Percentiles rank a stretch among this genome's conserved stretches.
These are phyloP conservation scores for Paratinospora sagittata DNA, from an alignment of 164 flowering plant species.

Conservation along the genomic window DNA sequence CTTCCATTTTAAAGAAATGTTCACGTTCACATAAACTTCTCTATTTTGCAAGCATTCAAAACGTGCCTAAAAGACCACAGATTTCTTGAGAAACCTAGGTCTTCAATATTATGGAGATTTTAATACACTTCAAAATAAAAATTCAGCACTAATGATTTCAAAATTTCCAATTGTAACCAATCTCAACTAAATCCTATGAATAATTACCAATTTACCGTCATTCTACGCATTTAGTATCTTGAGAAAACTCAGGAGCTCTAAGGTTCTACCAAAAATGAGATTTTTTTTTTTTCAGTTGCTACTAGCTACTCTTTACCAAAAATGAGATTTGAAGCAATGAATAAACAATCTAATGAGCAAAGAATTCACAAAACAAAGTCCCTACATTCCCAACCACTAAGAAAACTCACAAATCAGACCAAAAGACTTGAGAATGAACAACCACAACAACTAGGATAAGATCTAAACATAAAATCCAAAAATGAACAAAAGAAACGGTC, in stretches of 20 bases:
- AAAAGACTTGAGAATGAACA: background rate
- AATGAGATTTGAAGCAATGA: background rate
- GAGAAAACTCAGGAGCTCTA: background rate
- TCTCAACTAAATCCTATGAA: background rate
- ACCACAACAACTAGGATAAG: background rate
- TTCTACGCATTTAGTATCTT: background rate
- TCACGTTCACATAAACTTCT: background rate
- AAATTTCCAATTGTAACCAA: background rate
- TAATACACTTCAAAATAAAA: too few relatives aligned
- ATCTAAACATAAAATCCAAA: constrained; percentile 1
- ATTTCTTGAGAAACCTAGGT: too few relatives aligned
- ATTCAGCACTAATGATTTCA: too few relatives aligned
- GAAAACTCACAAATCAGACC: too few relatives aligned
- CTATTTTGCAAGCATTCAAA: too few relatives aligned
- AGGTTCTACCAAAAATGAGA: background rate
- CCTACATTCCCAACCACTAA: too few relatives aligned
- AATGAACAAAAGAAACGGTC: background rate
- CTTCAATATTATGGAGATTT: too few relatives aligned
- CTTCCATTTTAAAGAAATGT: too few relatives aligned
- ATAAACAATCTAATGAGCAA: background rate
- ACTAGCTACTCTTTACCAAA: background rate
- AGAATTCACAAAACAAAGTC: background rate
- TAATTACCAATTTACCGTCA: background rate
- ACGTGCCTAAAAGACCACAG: too few relatives aligned
- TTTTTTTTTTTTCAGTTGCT: too few relatives aligned